Evolutionary conservation across 192 early-diverging fungal species (phyloP), one percentile per base, ranked within the genome.

Genomic region (Coemansia biformis): DNA sequence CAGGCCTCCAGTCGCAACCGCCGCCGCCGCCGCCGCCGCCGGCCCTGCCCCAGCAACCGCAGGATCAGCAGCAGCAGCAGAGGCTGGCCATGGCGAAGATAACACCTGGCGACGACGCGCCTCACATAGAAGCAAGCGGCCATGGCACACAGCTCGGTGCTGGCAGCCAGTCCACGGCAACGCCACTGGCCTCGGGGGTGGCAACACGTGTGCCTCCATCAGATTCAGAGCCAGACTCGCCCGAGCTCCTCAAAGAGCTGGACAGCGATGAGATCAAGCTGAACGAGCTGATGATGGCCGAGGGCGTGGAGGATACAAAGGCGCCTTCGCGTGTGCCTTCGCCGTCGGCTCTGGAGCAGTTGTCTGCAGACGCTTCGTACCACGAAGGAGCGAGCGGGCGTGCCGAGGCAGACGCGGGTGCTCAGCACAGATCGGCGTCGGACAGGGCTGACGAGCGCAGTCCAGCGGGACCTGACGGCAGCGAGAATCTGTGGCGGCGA

Each of bases 221-320:
- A 0, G 44, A 46, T 12, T 19, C 32, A 17, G 44, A 32, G 33
- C 31, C 44, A n/a, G 8, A 13, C 30, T 51, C 53, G 48, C 61
- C 62, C 9, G 48, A 54, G 55, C 31, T 60, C 10, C 33, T 57
- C 31, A 43, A 17, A 4, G 62, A 50, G 30, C 57, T 57, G 46
- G 61, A 70, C 47, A 54, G 54, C 33, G 58, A 57, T 23, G 70
- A 74, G 19, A 54, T 61, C 43, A 56, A 43, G 46, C 58, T 62
- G 47, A 55, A 51, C 54, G 70, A 74, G 48, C 43, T 48, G 13
- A 57, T 74, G 58, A 74, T 74, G 70, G 54, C 54, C 30, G 60
- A 59, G 56, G 60, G 56, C 16, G 17, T 51, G 36, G 39, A 50
- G 29, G 48, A 48, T 4, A 12, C 33, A 2, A 36, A 23, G 14